Evolutionary conservation across 2,329 filamentous ascomycete species (phyloP).

Genomic region (Microsporum audouinii): DNA sequence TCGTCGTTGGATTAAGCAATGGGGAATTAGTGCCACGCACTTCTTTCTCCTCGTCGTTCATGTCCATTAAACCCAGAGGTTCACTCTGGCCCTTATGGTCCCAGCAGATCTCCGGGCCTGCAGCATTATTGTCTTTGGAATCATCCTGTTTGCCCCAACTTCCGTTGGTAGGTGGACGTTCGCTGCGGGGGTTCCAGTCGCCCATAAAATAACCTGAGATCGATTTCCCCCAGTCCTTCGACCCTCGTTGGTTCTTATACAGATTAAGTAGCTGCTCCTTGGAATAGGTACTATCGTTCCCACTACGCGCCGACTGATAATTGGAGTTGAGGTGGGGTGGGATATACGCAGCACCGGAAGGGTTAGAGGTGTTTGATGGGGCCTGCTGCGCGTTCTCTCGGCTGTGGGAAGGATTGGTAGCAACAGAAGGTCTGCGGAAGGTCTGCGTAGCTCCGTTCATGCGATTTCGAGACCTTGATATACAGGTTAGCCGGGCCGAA

Average conservation of each 20-base stretch:
- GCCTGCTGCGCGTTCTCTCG: slow-evolving; percentile 33
- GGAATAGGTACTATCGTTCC: slow-evolving; percentile 54
- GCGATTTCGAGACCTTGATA: slow-evolving; percentile 46
- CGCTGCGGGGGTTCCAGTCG: slow-evolving; percentile 66
- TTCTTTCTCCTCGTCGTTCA: slow-evolving; percentile 58
- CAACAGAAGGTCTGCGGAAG: slow-evolving; percentile 53
- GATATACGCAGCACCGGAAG: slow-evolving; percentile 43
- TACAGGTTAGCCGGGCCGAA: neutral
- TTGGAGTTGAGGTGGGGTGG: slow-evolving; percentile 49
- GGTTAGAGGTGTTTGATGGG: slow-evolving; percentile 26
- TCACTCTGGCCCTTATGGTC: slow-evolving; percentile 57
- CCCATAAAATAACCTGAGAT: slow-evolving; percentile 58
- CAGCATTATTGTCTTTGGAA: slow-evolving; percentile 55
- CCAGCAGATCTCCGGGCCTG: slow-evolving; percentile 90
- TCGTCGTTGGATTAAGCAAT: neutral
- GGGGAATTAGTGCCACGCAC: slow-evolving; percentile 30
- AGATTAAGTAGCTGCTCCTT: slow-evolving; percentile 70
- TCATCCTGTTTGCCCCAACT: slow-evolving; percentile 72
- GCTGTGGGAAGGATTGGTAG: slow-evolving; percentile 41
- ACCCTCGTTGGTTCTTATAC: slow-evolving; percentile 49
- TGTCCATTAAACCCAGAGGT: slow-evolving; percentile 61
- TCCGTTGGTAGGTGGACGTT: slow-evolving; percentile 50
- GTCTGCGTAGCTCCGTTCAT: slow-evolving; percentile 57
- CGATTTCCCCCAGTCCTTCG: slow-evolving; percentile 45
- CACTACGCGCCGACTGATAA: slow-evolving; percentile 39